These are phyloP conservation scores for Nasturtium officinale DNA, from an alignment of 345 rosid genomes.

Conservation along the genomic window DNA sequence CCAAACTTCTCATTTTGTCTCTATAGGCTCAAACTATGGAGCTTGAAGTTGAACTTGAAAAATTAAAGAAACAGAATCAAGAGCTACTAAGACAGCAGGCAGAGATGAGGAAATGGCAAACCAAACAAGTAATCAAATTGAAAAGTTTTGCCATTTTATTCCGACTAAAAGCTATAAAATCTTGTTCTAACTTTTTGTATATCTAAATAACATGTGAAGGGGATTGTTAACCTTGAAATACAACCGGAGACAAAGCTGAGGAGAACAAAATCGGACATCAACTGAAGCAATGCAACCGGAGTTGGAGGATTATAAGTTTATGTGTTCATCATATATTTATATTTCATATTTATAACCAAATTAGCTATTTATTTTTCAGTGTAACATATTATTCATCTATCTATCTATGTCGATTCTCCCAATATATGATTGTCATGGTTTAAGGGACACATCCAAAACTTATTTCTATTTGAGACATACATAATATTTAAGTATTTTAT, in stretches of 20 bases:
- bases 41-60: slow-evolving; percentile 79
- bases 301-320: slow-evolving; percentile 3
- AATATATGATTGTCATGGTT: neutral
- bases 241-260: slow-evolving; percentile 57
- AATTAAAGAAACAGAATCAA: slow-evolving; percentile 67
- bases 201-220: slow-evolving; percentile 46
- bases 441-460: neutral
- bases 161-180: neutral
- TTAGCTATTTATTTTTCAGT: neutral
- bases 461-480: neutral
- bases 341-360: neutral
- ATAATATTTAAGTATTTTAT: neutral
- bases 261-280: slow-evolving; percentile 81
- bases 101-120: neutral
- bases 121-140: neutral
- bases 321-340: slow-evolving; percentile 8
- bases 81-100: slow-evolving; percentile 48
- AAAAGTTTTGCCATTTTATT: neutral
- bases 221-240: slow-evolving; percentile 51
- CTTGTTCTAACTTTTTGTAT: neutral
- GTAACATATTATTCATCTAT: neutral
- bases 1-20: slow-evolving; percentile 8
- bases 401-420: no score
- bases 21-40: slow-evolving; percentile 75
- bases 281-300: slow-evolving; percentile 47